Evolutionary conservation across 2,329 filamentous ascomycete species (phyloP), one percentile per base, ranked within the genome.

Genomic region (Colletotrichum sp.): DNA sequence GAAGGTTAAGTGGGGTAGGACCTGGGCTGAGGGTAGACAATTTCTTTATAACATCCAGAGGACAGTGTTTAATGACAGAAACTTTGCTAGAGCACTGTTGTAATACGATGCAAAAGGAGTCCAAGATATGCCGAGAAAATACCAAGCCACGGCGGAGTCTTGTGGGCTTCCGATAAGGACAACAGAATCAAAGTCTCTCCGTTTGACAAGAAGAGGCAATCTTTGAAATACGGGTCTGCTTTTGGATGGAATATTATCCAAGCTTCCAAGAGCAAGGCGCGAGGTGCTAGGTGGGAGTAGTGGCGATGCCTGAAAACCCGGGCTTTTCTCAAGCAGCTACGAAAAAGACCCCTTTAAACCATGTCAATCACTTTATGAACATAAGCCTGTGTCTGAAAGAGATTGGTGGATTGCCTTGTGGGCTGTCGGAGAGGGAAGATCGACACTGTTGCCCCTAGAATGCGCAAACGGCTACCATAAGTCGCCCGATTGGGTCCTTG

Each of bases 41-140:
- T 21, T 51, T 13, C 11, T 51, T 51, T 5, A 21, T n/a, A 3
- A 0, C 13, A 51, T 13, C 4, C 0, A 6, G 3, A 21, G 21
- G 1, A 51, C n/a, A 51, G 43, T 51, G 43, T 51, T 12, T 51
- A n/a, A 2, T 1, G 1, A 5, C 43, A 1, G 43, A 0, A 51
- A 11, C 8, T 21, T 1, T 7, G n/a, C 43, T 51, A 51, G 3
- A 2, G n/a, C 43, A 51, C 43, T 51, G 43, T 21, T 3, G 6
- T 5, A 13, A 21, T 51, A 21, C 43, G 8, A 51, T 4, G 11
- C 43, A 3, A 13, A 4, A 51, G 43, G 43, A 8, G 1, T 51
- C 1, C 43, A 51, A 51, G n/a, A 51, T 12, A 51, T 51, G 43
- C 43, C 43, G 11, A 51, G 43, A 51, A 1, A 13, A 2, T 2